Base-by-base conservation (phyloP, 768 basidiomycete species). In the Kwoniella mangroviensis region DNA sequence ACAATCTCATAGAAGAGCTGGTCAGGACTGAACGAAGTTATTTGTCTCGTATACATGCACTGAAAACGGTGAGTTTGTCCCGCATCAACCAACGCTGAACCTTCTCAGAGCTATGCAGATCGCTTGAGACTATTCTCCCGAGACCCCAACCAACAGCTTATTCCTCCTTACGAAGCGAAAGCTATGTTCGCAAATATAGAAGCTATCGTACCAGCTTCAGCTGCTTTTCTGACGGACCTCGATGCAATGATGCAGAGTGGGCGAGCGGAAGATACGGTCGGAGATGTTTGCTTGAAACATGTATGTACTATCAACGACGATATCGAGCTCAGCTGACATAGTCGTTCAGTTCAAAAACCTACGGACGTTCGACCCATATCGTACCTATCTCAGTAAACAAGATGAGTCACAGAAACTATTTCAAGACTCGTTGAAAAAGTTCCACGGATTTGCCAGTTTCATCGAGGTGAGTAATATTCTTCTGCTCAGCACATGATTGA, bases 141-240 rank as follows among this genome's bases (percentile, higher is more conserved):
- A 65, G 90, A 87, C 81, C 92, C 92, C 79, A 90, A 91, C 69
- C 94, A 92, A 0, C 89, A 91, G 43, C 92, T 99, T 75, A 87
- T 99, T 55, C 90, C 92, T 0, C 84, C 89, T 22, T 98, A 96
- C 81, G 92, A 98, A 81, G 95, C 95, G 42, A 94, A 92, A 73
- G 92, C 89, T 1, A 86, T 99, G 24, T 98, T 99, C 75, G 93
- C 92, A 65, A 98, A 99, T 83, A 87, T 98, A 61, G 95, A 98
- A 82, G 90, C 88, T 62, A 87, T 99, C 22, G 83, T 98, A 3
- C 90, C 90, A 1, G 91, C 93, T n/a, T 94, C 98, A 77, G 91
- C 93, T 77, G 89, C 89, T 0, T 95, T 98, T 81, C 84, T 98
- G 45, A 81, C 84, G 1, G 92, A 95, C 78, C 85, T 99, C 42